phyloP scores from a whole-genome alignment of 2,329 filamentous ascomycete genomes.

The Monilinia aucupariae region DNA sequence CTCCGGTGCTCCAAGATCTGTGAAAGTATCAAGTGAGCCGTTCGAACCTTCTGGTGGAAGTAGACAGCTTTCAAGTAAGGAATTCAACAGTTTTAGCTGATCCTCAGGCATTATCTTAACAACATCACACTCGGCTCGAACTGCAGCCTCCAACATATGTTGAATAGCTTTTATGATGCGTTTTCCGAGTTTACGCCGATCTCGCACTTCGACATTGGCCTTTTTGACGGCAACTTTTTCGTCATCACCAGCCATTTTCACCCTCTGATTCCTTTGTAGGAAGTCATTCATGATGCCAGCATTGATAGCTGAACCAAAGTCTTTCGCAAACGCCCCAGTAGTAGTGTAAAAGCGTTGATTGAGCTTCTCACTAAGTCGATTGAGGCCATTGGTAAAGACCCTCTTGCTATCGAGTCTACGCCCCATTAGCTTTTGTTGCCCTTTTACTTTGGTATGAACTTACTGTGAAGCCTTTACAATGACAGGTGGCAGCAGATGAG shows the following conservation, averaged over 20 bases:
- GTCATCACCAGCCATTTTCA: conserved; percentile 31
- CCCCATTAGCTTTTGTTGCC: conserved; percentile 37
- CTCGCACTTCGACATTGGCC: conserved; percentile 60
- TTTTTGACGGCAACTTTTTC: conserved; percentile 34
- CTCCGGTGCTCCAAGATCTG: conserved; percentile 37
- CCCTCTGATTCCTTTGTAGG: not conserved
- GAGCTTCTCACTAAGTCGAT: conserved; percentile 47
- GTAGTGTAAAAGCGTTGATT: conserved; percentile 52
- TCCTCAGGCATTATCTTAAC: conserved; percentile 63
- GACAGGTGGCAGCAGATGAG: conserved; percentile 68
- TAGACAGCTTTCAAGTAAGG: conserved; percentile 63
- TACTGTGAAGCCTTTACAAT: conserved; percentile 76
- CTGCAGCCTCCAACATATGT: conserved; percentile 67
- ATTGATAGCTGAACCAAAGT: conserved; percentile 51
- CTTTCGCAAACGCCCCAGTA: conserved; percentile 51
- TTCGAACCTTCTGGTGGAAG: conserved; percentile 14
- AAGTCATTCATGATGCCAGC: conserved; percentile 40
- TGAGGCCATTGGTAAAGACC: conserved; percentile 51
- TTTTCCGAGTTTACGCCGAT: conserved; percentile 80
- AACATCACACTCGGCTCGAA: conserved; percentile 77
- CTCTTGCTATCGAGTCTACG: conserved; percentile 57
- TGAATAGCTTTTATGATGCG: conserved; percentile 81
- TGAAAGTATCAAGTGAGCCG: conserved; percentile 7
- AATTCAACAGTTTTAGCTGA: conserved; percentile 68
- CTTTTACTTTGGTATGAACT: conserved; percentile 40